Evolutionary conservation across 805 yeast species (phyloP).

Genomic region (Brettanomyces naardenensis): DNA sequence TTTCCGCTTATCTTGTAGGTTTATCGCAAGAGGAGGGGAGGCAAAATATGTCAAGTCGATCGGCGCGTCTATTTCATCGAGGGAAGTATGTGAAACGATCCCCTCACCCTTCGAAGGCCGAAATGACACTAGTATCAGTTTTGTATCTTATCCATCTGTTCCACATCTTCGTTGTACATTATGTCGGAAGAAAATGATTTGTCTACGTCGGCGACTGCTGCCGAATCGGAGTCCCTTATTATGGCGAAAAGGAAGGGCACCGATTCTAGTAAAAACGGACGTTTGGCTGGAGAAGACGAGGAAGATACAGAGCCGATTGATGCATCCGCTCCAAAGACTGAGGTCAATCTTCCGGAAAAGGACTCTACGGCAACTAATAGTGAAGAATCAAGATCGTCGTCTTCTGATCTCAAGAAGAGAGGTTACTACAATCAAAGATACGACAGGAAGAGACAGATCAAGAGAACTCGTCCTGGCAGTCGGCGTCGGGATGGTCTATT

Average conservation of each 20-base stretch:
- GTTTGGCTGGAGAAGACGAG: constrained; percentile 1
- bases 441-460: background rate
- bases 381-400: background rate
- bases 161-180: too few relatives aligned
- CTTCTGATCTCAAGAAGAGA: background rate
- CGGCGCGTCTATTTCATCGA: too few relatives aligned
- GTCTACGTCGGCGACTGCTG: background rate
- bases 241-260: background rate
- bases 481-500: background rate
- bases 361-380: background rate
- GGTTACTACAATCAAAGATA: too few relatives aligned
- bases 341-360: background rate
- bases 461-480: background rate
- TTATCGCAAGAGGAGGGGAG: too few relatives aligned
- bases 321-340: background rate
- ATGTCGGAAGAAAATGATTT: too few relatives aligned
- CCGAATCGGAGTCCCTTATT: background rate
- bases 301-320: constrained; percentile 2
- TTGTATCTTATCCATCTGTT: too few relatives aligned
- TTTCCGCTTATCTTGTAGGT: too few relatives aligned
- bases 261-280: too few relatives aligned
- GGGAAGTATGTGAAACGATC: too few relatives aligned
- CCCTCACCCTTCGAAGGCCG: too few relatives aligned
- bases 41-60: too few relatives aligned
- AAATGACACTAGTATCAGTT: too few relatives aligned